These are phyloP conservation scores for Pythium biforme DNA, from an alignment of 352 stramenopile species.

Conservation along the genomic window DNA sequence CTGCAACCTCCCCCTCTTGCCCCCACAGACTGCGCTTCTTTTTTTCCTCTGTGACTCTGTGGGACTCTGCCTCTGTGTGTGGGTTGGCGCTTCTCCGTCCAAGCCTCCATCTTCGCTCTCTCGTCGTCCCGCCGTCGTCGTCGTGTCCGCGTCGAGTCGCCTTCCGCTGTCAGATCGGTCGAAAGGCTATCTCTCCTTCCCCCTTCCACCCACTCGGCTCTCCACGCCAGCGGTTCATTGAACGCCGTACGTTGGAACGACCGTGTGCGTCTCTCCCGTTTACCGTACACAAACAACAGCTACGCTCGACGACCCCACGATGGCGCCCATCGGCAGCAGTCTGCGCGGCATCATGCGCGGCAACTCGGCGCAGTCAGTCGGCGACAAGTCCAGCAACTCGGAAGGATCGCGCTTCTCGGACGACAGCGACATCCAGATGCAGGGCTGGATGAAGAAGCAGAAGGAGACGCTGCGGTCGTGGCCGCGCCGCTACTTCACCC, in stretches of 20 bases:
- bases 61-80: background rate
- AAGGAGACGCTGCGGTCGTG: slow-evolving; percentile 76
- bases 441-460: slow-evolving; percentile 84
- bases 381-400: slow-evolving; percentile 27
- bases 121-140: slow-evolving; percentile 6
- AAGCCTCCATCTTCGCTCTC: slow-evolving; percentile 6
- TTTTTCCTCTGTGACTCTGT: slow-evolving; percentile 17
- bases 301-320: slow-evolving; percentile 7
- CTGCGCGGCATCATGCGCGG: slow-evolving; percentile 67
- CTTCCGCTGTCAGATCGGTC: too few species aligned
- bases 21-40: slow-evolving; percentile 12
- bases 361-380: slow-evolving; percentile 43
- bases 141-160: too few species aligned
- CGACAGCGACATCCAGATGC: slow-evolving; percentile 76
- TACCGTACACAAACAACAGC: background rate
- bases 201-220: background rate
- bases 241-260: background rate
- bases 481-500: slow-evolving; percentile 69
- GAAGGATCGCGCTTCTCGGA: slow-evolving; percentile 49
- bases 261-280: too few species aligned
- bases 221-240: background rate
- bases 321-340: slow-evolving; percentile 53
- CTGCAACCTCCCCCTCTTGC: slow-evolving; percentile 9
- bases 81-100: background rate
- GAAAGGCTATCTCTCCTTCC: background rate